A percentile compares a stretch with the other conserved stretches of the same genome.
Conservation (phyloP, 345 rosid species). For the Hibiscus mutabilis region DNA sequence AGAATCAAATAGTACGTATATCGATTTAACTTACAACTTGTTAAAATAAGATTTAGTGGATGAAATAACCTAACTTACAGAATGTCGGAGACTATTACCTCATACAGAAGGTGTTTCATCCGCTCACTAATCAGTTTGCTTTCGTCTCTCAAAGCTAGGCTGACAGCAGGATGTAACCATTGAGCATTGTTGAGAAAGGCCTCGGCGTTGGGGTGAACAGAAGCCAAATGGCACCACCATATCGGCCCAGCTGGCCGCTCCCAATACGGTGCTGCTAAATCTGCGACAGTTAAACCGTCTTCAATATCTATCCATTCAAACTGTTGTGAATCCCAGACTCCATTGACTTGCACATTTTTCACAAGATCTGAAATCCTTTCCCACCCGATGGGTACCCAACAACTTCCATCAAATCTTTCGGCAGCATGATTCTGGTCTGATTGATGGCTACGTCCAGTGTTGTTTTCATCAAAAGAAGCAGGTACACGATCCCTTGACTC, state of each 20-base stretch:
- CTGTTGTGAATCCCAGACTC: constrained; percentile 50
- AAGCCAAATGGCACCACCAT: constrained; percentile 94
- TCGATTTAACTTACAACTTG: background rate
- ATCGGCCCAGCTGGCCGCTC: constrained; percentile 77
- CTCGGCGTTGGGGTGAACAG: constrained; percentile 50
- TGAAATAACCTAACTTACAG: background rate
- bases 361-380: constrained; percentile 65
- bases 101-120: constrained; percentile 88
- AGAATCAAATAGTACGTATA: background rate
- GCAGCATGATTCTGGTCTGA: constrained; percentile 22
- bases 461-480: constrained; percentile 31
- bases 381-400: constrained; percentile 95
- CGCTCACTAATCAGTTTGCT: constrained; percentile 79
- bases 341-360: constrained; percentile 58
- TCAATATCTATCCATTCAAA: constrained; percentile 46
- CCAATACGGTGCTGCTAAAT: constrained; percentile 95
- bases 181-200: constrained; percentile 68
- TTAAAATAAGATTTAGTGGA: background rate
- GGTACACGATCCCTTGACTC: constrained; percentile 21
- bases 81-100: constrained; percentile 35
- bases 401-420: constrained; percentile 52
- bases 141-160: constrained; percentile 86
- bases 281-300: constrained; percentile 68
- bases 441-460: constrained; percentile 27
- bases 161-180: constrained; percentile 97